Percentiles rank a stretch among this genome's conserved stretches.
Evolutionary conservation across 768 basidiomycete genomes (phyloP).

Genomic region (Kwoniella heveanensis): DNA sequence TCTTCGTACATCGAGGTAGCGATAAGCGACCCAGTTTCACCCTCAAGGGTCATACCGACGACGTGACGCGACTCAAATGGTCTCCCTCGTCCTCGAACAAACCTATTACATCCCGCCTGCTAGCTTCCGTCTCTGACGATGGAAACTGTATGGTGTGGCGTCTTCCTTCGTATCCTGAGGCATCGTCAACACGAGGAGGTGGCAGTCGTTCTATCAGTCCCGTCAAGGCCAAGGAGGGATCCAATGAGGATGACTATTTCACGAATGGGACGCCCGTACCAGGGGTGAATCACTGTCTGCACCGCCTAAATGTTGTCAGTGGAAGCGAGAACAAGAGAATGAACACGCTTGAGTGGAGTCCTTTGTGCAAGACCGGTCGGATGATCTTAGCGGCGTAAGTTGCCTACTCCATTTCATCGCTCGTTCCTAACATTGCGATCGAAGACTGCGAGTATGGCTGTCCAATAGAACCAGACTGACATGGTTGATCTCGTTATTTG

Average conservation of each 20-base stretch:
- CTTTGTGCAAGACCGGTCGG: constrained; percentile 27
- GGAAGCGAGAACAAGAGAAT: constrained; percentile 42
- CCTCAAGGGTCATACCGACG: constrained; percentile 52
- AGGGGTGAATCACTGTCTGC: constrained; percentile 31
- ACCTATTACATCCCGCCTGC: constrained; percentile 23
- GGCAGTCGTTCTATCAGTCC: constrained; percentile 19
- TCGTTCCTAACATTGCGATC: too few species aligned
- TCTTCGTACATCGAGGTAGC: constrained; percentile 42
- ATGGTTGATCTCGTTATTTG: not conserved
- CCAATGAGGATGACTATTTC: constrained; percentile 42
- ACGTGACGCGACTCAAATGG: constrained; percentile 46
- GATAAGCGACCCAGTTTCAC: constrained; percentile 41
- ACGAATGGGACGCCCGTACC: constrained; percentile 24
- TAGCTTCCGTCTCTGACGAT: constrained; percentile 52
- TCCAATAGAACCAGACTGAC: too few species aligned
- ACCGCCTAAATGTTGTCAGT: constrained; percentile 30
- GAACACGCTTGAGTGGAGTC: constrained; percentile 46
- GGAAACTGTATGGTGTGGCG: constrained; percentile 50
- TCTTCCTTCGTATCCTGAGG: constrained; percentile 38
- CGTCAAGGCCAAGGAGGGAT: constrained; percentile 21
- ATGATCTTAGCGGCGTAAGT: constrained; percentile 50
- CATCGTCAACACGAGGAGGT: constrained; percentile 8
- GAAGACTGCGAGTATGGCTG: too few species aligned
- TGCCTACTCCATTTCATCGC: too few species aligned
- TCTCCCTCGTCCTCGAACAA: constrained; percentile 30